Conservation (phyloP, 352 stramenopile species). For the Pythium folliculosum region DNA sequence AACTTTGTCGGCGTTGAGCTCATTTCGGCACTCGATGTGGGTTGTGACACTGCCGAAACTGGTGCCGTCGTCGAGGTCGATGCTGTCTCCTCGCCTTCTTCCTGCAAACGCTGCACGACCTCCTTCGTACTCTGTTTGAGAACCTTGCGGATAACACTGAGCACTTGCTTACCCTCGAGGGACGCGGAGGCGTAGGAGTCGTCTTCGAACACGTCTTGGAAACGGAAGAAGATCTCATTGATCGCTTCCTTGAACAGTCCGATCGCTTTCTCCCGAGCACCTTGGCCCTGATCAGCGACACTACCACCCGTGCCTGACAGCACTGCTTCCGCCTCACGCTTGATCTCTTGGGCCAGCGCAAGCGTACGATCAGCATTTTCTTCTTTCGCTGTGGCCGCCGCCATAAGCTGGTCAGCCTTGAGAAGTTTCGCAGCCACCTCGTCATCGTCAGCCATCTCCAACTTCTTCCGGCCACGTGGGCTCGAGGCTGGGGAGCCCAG, state of each 20-base stretch:
- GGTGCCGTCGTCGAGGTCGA: background rate
- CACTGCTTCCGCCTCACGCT: conserved; percentile 60
- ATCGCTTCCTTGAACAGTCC: conserved; percentile 73
- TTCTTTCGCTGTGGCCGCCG: conserved; percentile 33
- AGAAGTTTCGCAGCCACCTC: background rate
- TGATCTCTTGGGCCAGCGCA: conserved; percentile 50
- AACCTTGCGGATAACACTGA: conserved; percentile 73
- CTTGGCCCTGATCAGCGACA: conserved; percentile 16
- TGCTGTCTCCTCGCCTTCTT: conserved; percentile 6
- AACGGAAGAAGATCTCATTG: conserved; percentile 84
- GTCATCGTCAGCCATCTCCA: conserved; percentile 11
- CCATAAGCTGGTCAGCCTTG: conserved; percentile 21
- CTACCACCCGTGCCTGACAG: conserved; percentile 23
- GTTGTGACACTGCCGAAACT: background rate
- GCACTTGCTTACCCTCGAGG: conserved; percentile 70
- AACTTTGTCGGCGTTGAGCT: conserved; percentile 3
- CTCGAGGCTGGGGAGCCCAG: conserved; percentile 31
- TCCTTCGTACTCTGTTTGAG: conserved; percentile 80
- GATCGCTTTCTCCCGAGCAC: conserved; percentile 45
- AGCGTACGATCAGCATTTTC: conserved; percentile 47
- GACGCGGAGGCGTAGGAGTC: conserved; percentile 35
- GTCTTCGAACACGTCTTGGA: conserved; percentile 81
- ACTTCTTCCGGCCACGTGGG: conserved; percentile 24
- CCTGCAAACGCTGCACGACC: conserved; percentile 56
- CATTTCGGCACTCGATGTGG: background rate